Evolutionary conservation across 495 filamentous ascomycete species (phyloP).

Genomic region (Cudoniella acicularis): DNA sequence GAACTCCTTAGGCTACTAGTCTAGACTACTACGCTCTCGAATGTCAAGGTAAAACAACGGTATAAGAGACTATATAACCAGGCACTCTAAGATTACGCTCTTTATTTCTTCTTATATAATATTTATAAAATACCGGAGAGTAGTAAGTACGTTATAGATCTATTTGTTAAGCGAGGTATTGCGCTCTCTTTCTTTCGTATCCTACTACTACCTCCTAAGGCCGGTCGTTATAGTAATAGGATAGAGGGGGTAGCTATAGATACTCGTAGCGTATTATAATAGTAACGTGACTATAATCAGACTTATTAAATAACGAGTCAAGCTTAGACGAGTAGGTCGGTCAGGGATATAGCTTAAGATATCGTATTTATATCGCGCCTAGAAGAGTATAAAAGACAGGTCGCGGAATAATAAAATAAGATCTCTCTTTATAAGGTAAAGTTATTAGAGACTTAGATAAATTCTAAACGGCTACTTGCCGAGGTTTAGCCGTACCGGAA

Average conservation of each 20-base stretch:
- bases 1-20: conserved; percentile 11
- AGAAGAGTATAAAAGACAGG: conserved; percentile 10
- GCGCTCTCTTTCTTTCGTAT: background rate
- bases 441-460: conserved; percentile 7
- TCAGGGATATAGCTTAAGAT: conserved; percentile 10
- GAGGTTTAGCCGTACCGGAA: conserved; percentile 8
- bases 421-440: conserved; percentile 12
- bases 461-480: conserved; percentile 12
- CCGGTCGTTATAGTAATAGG: conserved; percentile 7
- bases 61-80: conserved; percentile 4
- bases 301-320: conserved; percentile 1
- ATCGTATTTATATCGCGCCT: conserved; percentile 3
- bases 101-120: conserved; percentile 7
- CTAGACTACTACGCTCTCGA: conserved; percentile 7
- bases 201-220: conserved; percentile 8
- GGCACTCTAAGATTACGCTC: conserved; percentile 7
- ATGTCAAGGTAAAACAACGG: conserved; percentile 14
- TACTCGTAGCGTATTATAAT: background rate
- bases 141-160: conserved; percentile 7
- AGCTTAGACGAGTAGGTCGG: conserved; percentile 7
- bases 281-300: conserved; percentile 2
- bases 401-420: conserved; percentile 11
- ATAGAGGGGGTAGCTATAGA: conserved; percentile 4
- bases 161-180: conserved; percentile 9
- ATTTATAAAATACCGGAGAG: conserved; percentile 5